Evolutionary conservation across 257 asterid species (phyloP).

Genomic region (Datura wrightii): DNA sequence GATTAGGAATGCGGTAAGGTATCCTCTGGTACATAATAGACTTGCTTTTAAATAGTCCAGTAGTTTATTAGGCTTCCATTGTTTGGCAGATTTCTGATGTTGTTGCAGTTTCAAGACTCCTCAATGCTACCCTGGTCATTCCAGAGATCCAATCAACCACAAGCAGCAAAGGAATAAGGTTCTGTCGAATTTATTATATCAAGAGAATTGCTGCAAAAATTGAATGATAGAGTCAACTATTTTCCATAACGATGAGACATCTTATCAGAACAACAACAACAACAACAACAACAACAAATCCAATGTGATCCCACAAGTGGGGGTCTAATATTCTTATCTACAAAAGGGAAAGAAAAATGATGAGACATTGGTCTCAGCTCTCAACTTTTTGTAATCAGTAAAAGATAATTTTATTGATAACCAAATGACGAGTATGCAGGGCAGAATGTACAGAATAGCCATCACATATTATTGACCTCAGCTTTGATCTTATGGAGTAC

Average conservation of each 20-base stretch:
- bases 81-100: slow-evolving; percentile 80
- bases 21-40: neutral
- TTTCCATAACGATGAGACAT: neutral
- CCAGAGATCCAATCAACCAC: slow-evolving; percentile 98
- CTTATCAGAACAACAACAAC: neutral
- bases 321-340: no score
- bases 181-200: slow-evolving; percentile 19
- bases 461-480: neutral
- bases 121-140: slow-evolving; percentile 88
- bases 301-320: no score
- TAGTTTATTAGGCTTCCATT: slow-evolving; percentile 24
- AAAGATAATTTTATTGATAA: neutral
- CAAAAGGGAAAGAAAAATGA: neutral
- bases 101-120: slow-evolving; percentile 88
- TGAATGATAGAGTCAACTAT: slow-evolving; percentile 5
- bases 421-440: neutral
- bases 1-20: slow-evolving; percentile 88
- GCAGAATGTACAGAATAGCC: slow-evolving; percentile 1
- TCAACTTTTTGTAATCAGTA: neutral
- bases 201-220: slow-evolving; percentile 13
- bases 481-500: neutral
- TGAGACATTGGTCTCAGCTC: neutral
- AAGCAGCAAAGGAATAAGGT: slow-evolving; percentile 98
- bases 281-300: no score
- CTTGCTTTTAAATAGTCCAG: slow-evolving; percentile 4